Evolutionary conservation across 106 monocot species (phyloP), one percentile per base, ranked within the genome.

Genomic region (Hemerocallis citrina): DNA sequence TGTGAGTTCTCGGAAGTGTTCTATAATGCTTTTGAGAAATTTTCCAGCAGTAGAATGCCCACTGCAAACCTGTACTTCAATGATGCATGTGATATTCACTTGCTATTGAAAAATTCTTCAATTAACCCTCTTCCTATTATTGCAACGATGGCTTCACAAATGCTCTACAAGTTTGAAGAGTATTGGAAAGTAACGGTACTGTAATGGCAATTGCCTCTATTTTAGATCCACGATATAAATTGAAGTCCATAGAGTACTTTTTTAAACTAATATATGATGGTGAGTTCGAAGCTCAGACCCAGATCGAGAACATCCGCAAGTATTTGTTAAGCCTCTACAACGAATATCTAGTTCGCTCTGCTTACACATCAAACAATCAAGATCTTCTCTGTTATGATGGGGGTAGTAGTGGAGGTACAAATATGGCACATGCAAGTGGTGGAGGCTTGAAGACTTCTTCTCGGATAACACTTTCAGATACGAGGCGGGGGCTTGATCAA

Each of bases 191-290:
- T 63, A 37, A 71, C 15, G 73, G 74, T 44, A 77, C 34, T 15
- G 48, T 73, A 19, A 74, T 85, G 70, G 82, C 83, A 6, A 73
- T 83, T 44, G 70, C 86, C 30, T 82, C 86, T 34, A 73, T 92
- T 61, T 62, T 92, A 16, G 91, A 92, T 61, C 91, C 91, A 27
- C 70, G 91, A 22, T 92, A 82, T 52, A 92, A 92, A 67, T 83
- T 86, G 86, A 86, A 83, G 65, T 74, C 83, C 2, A 45, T 86
- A 23, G 83, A 86, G 56, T 92, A 76, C 52, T 92, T 80, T 60
- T 86, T 68, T 54, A 67, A 74, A 35, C 34, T 51, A 55, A 83
- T 92, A 14, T 86, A 86, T 44, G 63, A 34, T 13, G 63, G 77
- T 22, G 57, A 57, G 34, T 73, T 37, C 68, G 83, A 66, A 62